Evolutionary conservation across 1,284 basidiomycete species (phyloP), one percentile per base, ranked within the genome.

Genomic region (Thelephora terrestris): DNA sequence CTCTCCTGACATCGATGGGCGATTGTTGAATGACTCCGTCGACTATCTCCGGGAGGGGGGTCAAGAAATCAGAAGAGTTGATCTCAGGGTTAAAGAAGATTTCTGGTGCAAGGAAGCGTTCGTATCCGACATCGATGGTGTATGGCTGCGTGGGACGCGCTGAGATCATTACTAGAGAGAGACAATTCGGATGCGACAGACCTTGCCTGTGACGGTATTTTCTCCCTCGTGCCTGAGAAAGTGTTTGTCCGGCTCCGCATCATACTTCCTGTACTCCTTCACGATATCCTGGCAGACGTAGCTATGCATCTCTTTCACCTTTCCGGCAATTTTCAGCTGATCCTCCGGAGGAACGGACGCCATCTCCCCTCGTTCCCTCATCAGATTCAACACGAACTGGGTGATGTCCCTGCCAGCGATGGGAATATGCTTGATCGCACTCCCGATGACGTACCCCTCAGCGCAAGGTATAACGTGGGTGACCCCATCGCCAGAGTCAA

Each of bases 11-110:
- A 66, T 97, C 93, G 52, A 97, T 99, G 12, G 96, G 96, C 7
- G 90, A 94, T 50, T 90, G 79, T 65, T 96, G 92, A 57, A 99
- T 98, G 51, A 97, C 95, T 49, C 81, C 81, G 61, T 99, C 96
- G 49, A 99, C 96, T 38, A 99, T 91, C 55, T 97, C 85, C 1
- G 96, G 94, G 3, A 99, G 76, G 4, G 96, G 96, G 2, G 95
- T 98, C 52, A 99, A 70, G 76, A 98, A 99, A 68, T 99, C 96
- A 43, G 92, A 96, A 0, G 91, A 95, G 65, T 89, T 91, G 59
- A 99, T 97, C 65, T 99, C 96, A 10, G 96, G 96, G 70, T 99
- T 99, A 79, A 99, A 99, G 74, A 99, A 98, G 64, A 99, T 96
- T 65, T 99, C 96, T 4, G 96, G 93, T 0, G 95, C 95, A 36